Percentiles rank a stretch among this genome's conserved stretches.
Conservation (phyloP, 345 rosid genomes). For the Populus nigra region DNA sequence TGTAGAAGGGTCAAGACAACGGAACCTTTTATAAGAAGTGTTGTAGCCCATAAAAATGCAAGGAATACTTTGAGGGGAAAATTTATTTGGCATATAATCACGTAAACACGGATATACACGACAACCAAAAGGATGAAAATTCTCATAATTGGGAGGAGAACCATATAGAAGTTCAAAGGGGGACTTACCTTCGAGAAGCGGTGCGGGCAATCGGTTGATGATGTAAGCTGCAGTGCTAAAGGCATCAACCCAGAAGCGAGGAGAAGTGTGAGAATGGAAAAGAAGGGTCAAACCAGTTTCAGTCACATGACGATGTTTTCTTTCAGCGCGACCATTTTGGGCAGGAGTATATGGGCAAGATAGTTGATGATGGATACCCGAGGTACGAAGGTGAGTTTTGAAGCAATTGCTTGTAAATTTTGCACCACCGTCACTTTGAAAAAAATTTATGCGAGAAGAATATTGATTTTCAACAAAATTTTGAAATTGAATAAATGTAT, state of each 20-base stretch:
- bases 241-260: background rate
- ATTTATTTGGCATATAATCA: background rate
- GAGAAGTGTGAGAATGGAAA: background rate
- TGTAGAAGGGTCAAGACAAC: background rate
- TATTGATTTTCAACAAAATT: background rate
- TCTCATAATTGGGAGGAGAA: background rate
- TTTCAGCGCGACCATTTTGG: background rate
- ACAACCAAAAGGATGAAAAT: background rate
- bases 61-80: background rate
- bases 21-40: background rate
- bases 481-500: background rate
- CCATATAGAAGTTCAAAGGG: background rate
- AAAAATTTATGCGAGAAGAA: background rate
- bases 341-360: background rate
- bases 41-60: background rate
- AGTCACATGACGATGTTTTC: background rate
- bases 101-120: background rate
- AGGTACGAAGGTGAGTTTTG: background rate
- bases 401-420: conserved; percentile 6
- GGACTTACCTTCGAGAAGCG: background rate
- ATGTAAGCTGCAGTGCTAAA: background rate
- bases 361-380: conserved; percentile 1
- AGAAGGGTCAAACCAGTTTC: background rate
- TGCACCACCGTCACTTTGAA: background rate
- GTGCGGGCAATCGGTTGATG: background rate